A percentile compares a stretch with the other conserved stretches of the same genome.
Conservation (phyloP, 495 filamentous ascomycete genomes). For the Delitschia confertaspora region DNA sequence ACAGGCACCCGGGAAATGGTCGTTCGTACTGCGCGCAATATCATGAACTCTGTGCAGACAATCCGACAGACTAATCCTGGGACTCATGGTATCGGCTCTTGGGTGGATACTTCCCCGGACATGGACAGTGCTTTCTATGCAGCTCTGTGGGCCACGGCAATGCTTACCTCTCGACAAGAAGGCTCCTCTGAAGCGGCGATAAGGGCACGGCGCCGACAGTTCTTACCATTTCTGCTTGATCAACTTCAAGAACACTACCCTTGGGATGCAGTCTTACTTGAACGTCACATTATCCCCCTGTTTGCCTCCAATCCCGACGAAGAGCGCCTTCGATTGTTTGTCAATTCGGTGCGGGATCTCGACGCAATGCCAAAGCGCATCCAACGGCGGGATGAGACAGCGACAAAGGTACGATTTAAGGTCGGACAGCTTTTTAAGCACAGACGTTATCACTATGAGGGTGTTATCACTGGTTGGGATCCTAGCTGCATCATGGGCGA, state of each 20-base stretch:
- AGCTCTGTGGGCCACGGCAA: constrained; percentile 67
- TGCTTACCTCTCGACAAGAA: constrained; percentile 39
- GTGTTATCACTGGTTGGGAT: constrained; percentile 84
- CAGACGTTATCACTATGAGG: constrained; percentile 67
- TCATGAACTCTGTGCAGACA: constrained; percentile 51
- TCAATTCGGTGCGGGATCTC: constrained; percentile 50
- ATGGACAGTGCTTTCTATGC: constrained; percentile 63
- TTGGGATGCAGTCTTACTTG: constrained; percentile 45
- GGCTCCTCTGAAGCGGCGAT: constrained; percentile 33
- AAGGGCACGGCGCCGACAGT: constrained; percentile 48
- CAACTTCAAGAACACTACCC: constrained; percentile 54
- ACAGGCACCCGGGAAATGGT: constrained; percentile 58
- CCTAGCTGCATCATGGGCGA: constrained; percentile 49
- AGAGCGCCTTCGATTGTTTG: constrained; percentile 38
- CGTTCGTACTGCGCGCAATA: constrained; percentile 70
- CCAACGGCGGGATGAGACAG: constrained; percentile 39
- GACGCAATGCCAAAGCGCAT: constrained; percentile 53
- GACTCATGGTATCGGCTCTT: constrained; percentile 2
- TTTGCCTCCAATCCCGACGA: constrained; percentile 40
- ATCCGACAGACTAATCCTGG: constrained; percentile 19
- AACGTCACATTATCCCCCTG: constrained; percentile 55
- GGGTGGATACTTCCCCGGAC: constrained; percentile 36
- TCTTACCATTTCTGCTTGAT: constrained; percentile 58
- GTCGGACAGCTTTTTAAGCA: constrained; percentile 83
- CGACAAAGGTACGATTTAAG: constrained; percentile 50